Conservation (phyloP, 2,329 filamentous ascomycete species). For the Paraconiothyrium brasiliense region DNA sequence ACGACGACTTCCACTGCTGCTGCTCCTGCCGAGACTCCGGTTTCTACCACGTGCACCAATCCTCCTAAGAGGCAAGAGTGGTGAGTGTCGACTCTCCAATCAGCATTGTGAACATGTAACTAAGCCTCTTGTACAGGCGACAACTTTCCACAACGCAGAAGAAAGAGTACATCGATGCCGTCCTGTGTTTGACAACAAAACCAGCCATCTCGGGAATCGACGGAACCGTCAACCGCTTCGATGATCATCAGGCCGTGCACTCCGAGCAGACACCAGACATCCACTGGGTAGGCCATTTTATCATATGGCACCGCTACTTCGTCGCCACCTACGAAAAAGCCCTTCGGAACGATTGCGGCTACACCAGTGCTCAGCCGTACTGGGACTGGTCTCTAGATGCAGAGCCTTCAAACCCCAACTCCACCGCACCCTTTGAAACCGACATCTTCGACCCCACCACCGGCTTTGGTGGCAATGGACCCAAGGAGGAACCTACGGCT, state of each 20-base stretch:
- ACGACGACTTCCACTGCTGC: no score
- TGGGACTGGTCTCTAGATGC: slow-evolving; percentile 42
- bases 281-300: slow-evolving; percentile 38
- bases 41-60: not conserved
- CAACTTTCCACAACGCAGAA: slow-evolving; percentile 27
- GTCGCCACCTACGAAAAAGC: slow-evolving; percentile 34
- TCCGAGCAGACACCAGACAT: slow-evolving; percentile 30
- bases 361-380: slow-evolving; percentile 35
- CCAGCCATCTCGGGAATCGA: slow-evolving; percentile 27
- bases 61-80: slow-evolving; percentile 10
- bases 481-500: slow-evolving; percentile 34
- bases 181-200: slow-evolving; percentile 33
- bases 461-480: slow-evolving; percentile 50
- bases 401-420: slow-evolving; percentile 23
- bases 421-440: slow-evolving; percentile 25
- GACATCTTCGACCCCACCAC: slow-evolving; percentile 30
- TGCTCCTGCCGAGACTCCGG: not conserved
- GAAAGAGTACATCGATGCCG: slow-evolving; percentile 35
- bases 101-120: not conserved
- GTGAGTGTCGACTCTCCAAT: not conserved
- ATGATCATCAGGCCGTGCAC: slow-evolving; percentile 37
- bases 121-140: slow-evolving; percentile 24
- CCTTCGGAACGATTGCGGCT: slow-evolving; percentile 35
- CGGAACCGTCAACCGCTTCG: slow-evolving; percentile 31
- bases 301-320: slow-evolving; percentile 37